Evolutionary conservation across 1,284 basidiomycete genomes (phyloP).

Genomic region (Irpex sp.): DNA sequence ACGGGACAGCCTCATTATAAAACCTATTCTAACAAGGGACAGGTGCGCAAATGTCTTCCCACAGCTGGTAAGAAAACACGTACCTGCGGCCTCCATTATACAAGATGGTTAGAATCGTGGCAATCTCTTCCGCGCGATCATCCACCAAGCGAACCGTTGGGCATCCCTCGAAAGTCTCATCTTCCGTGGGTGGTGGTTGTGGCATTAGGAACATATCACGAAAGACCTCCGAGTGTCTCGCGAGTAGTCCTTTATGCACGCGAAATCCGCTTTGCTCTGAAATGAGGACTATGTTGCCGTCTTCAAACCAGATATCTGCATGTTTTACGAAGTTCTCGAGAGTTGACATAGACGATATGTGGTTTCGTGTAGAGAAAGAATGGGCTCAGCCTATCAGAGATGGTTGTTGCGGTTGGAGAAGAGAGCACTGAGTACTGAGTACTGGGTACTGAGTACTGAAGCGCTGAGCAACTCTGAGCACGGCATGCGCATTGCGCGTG

Average conservation of each 20-base stretch:
- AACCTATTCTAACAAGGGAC: too few species aligned
- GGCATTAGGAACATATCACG: conserved; percentile 39
- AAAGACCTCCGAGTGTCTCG: conserved; percentile 64
- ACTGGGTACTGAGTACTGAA: too few species aligned
- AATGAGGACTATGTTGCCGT: conserved; percentile 60
- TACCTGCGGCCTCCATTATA: too few species aligned
- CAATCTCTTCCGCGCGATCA: background rate
- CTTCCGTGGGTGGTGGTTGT: background rate
- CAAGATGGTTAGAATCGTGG: background rate
- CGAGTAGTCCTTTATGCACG: conserved; percentile 59
- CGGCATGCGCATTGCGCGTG: too few species aligned
- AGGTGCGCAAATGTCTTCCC: too few species aligned
- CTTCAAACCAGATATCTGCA: conserved; percentile 48
- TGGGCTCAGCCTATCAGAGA: too few species aligned
- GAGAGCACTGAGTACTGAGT: too few species aligned
- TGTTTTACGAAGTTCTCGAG: background rate
- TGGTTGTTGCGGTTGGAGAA: too few species aligned
- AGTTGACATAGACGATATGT: background rate
- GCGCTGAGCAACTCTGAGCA: too few species aligned
- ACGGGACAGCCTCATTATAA: too few species aligned
- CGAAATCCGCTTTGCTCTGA: conserved; percentile 53
- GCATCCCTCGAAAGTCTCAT: background rate
- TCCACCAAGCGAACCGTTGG: background rate
- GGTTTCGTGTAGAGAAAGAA: too few species aligned
- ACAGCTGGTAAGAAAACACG: too few species aligned